These are phyloP conservation scores for Uronychia binucleata DNA, from an alignment of 73 alveolate genomes.

Conservation along the genomic window DNA sequence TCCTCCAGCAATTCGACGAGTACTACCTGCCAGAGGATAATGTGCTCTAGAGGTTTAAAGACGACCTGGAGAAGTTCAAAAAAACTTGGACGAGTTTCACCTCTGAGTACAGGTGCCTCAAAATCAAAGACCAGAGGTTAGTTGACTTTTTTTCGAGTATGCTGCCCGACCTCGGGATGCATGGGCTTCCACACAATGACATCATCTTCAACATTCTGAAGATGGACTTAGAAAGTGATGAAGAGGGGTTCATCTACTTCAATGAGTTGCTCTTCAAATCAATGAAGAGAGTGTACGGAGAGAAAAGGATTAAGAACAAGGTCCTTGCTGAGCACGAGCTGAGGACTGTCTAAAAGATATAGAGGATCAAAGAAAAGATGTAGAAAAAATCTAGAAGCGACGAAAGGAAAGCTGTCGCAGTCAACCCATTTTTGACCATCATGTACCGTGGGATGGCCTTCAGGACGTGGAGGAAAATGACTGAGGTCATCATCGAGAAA, in stretches of 20 bases:
- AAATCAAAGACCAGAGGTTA: slow-evolving; percentile 55
- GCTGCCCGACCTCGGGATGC: slow-evolving; percentile 72
- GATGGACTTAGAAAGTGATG: slow-evolving; percentile 76
- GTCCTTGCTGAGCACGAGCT: slow-evolving; percentile 23
- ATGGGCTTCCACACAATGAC: slow-evolving; percentile 11
- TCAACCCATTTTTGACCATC: slow-evolving; percentile 31
- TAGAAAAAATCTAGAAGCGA: slow-evolving; percentile 23
- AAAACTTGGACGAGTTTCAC: slow-evolving; percentile 86
- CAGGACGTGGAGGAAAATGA: slow-evolving; percentile 14
- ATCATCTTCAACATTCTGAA: slow-evolving; percentile 57
- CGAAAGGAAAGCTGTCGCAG: slow-evolving; percentile 29
- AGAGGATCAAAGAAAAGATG: slow-evolving; percentile 38
- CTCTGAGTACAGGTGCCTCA: slow-evolving; percentile 57
- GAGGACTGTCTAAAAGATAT: slow-evolving; percentile 12
- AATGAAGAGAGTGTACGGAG: slow-evolving; percentile 60
- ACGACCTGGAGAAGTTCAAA: slow-evolving; percentile 76
- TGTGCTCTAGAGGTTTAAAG: slow-evolving; percentile 84
- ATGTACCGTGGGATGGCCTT: slow-evolving; percentile 24
- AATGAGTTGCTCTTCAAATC: slow-evolving; percentile 76
- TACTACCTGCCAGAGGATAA: slow-evolving; percentile 91
- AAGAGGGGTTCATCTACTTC: slow-evolving; percentile 76
- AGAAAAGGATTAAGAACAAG: slow-evolving; percentile 11
- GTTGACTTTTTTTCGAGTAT: slow-evolving; percentile 53
- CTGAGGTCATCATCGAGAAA: neutral
- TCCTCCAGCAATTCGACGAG: slow-evolving; percentile 93